Conservation (phyloP, 257 asterid species). For the Penstemon newberryi region DNA sequence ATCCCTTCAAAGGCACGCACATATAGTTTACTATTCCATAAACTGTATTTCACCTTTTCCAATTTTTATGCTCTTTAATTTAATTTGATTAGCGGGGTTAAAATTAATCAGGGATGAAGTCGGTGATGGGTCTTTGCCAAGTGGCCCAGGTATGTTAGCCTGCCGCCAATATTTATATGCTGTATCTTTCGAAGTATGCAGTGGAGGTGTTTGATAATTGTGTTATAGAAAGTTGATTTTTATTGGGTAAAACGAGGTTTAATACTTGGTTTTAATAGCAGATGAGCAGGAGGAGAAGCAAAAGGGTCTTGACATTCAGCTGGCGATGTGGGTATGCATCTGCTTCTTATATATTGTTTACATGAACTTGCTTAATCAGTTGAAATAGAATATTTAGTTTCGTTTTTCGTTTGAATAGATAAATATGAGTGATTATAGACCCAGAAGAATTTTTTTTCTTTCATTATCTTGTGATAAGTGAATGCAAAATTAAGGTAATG, state of each 20-base stretch:
- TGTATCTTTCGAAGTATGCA: conserved; percentile 11
- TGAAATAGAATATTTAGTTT: not conserved
- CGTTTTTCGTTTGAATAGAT: no score
- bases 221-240: not conserved
- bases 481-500: no score
- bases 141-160: conserved; percentile 49
- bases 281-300: conserved; percentile 56
- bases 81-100: not conserved
- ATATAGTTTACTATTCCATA: not conserved
- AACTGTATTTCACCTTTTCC: no score
- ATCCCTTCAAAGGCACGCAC: conserved; percentile 39
- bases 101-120: conserved; percentile 49
- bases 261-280: conserved; percentile 25
- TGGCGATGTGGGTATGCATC: conserved; percentile 97
- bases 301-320: conserved; percentile 61
- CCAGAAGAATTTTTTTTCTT: no score
- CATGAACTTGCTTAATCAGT: not conserved
- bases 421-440: no score
- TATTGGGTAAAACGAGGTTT: not conserved
- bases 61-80: conserved; percentile 5
- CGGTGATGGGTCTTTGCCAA: conserved; percentile 65
- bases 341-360: not conserved
- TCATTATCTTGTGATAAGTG: no score
- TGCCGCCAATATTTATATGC: not conserved
- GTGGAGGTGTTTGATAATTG: conserved; percentile 45